Conservation (phyloP, 805 yeast genomes). For the Alloascoidea africana region DNA sequence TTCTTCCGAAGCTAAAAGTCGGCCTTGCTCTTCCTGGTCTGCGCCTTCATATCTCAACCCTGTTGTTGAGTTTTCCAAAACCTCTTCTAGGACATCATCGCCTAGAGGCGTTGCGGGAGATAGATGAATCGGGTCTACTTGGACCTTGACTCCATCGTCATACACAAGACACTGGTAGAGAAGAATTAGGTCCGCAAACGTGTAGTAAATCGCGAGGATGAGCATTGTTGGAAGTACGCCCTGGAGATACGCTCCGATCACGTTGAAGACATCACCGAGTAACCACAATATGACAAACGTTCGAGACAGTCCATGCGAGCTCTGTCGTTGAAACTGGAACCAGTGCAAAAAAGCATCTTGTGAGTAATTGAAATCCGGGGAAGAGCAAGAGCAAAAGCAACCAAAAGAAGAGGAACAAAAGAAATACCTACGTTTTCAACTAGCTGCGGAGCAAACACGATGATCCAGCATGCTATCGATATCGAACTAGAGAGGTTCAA, state of each 20-base stretch:
- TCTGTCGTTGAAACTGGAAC: constrained; percentile 48
- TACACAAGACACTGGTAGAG: constrained; percentile 74
- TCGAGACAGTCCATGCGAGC: constrained; percentile 81
- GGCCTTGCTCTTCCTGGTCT: neutral
- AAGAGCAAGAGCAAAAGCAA: too few species aligned
- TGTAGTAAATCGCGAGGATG: constrained; percentile 81
- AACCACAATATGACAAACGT: constrained; percentile 84
- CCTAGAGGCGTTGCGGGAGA: constrained; percentile 81
- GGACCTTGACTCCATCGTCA: constrained; percentile 39
- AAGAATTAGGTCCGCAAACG: constrained; percentile 76
- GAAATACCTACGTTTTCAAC: constrained; percentile 54
- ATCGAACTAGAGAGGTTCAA: constrained; percentile 34
- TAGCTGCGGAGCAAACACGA: constrained; percentile 93
- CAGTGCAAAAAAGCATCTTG: neutral
- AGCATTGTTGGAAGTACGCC: constrained; percentile 90
- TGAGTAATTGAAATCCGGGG: too few species aligned
- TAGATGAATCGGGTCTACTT: constrained; percentile 60
- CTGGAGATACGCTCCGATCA: constrained; percentile 80
- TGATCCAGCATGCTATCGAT: constrained; percentile 94
- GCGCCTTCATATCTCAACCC: neutral
- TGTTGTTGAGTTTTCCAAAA: constrained; percentile 20
- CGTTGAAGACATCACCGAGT: constrained; percentile 87
- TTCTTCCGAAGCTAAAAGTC: neutral
- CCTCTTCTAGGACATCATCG: constrained; percentile 56
- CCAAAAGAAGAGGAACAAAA: neutral